These are phyloP conservation scores for Scutellaria baicalensis DNA, from an alignment of 257 asterid species.

Conservation along the genomic window DNA sequence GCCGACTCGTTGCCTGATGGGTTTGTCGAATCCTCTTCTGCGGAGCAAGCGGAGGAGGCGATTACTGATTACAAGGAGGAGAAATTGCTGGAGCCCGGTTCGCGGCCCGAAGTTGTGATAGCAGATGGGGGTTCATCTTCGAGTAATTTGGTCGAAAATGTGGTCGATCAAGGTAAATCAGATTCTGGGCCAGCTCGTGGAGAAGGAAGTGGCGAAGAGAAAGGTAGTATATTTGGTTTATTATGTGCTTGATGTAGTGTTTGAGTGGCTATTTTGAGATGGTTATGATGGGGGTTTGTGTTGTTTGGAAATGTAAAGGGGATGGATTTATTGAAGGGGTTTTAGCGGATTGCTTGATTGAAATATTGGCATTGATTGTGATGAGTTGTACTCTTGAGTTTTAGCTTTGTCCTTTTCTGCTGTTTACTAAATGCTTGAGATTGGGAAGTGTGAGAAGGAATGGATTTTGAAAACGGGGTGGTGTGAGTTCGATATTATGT, in stretches of 20 bases:
- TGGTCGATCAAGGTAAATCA: constrained; percentile 18
- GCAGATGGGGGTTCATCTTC: constrained; percentile 21
- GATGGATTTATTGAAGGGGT: neutral
- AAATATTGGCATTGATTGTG: neutral
- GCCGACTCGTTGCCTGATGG: constrained; percentile 93
- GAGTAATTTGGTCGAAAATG: constrained; percentile 16
- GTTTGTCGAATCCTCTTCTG: constrained; percentile 63
- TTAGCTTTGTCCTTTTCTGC: neutral
- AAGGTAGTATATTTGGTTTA: constrained; percentile 17
- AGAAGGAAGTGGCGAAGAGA: constrained; percentile 10
- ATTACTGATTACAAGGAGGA: constrained; percentile 67
- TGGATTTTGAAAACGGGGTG: neutral
- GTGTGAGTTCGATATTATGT: neutral
- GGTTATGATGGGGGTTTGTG: neutral
- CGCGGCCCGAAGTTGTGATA: constrained; percentile 37
- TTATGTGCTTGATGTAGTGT: neutral
- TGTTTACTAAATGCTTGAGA: neutral
- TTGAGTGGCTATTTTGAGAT: neutral
- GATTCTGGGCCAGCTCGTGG: constrained; percentile 19
- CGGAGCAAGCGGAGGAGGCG: constrained; percentile 30
- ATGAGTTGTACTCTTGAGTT: neutral
- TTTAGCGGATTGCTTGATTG: neutral
- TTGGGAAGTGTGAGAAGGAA: neutral
- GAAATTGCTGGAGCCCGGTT: constrained; percentile 43
- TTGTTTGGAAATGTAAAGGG: neutral